phyloP scores from a whole-genome alignment of 306 rosid species.

The Ochetophila trinervis region DNA sequence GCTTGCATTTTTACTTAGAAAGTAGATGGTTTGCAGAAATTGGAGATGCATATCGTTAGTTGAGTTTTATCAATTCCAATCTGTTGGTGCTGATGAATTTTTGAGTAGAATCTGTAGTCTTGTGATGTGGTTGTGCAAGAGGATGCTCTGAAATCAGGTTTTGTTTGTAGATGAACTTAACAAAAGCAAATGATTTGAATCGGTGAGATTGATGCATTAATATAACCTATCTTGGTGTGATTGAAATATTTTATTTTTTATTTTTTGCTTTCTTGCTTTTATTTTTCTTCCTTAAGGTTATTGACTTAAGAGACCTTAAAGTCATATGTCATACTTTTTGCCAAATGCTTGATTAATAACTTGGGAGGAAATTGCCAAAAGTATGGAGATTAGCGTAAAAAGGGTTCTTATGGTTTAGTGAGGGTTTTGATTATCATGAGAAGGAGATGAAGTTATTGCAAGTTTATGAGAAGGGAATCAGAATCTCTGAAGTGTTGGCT shows the following conservation, averaged over 20 bases:
- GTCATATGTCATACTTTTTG: background rate
- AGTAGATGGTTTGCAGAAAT: too few relatives aligned
- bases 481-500: too few relatives aligned
- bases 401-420: background rate
- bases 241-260: background rate
- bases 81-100: too few relatives aligned
- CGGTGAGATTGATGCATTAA: too few relatives aligned
- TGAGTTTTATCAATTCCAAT: too few relatives aligned
- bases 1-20: too few relatives aligned
- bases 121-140: conserved; percentile 3
- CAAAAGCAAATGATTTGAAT: background rate
- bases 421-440: too few relatives aligned
- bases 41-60: too few relatives aligned
- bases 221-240: background rate
- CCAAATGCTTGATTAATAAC: background rate
- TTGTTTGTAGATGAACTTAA: conserved; percentile 17
- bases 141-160: conserved; percentile 14
- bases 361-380: conserved; percentile 1
- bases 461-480: too few relatives aligned
- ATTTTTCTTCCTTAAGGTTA: background rate
- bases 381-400: background rate
- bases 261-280: too few relatives aligned
- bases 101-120: background rate
- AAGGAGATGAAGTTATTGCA: too few relatives aligned
- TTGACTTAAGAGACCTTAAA: background rate